Base-by-base conservation (phyloP, 768 basidiomycete genomes). In the Sporobolomyces phaffii region DNA sequence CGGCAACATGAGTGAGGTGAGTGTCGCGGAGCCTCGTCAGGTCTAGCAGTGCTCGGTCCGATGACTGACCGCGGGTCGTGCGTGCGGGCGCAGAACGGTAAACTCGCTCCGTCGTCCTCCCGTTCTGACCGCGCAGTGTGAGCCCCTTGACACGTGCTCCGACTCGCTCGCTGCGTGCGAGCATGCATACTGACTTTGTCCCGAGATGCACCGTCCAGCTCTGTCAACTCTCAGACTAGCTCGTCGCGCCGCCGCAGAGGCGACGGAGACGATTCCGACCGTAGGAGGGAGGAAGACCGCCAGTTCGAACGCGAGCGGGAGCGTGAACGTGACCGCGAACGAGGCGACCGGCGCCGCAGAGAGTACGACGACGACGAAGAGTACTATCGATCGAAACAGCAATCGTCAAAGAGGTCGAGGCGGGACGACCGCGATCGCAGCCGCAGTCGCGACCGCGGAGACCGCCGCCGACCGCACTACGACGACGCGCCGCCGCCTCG, bases 251-350 rank as follows among this genome's bases (percentile, higher is more conserved):
- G 49, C 33, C 26, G 60, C 18, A 31, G 41, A 14, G 48, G 54
- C 5, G 62, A 14, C 1, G 52, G 48, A 2, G 53, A 56, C 17
- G 47, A 34, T 1, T 79, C 78, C 57, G 79, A 64, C 22, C 52
- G 56, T 8, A 63, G 67, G 24, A 45, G 66, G 2, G 73, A 72
- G 20, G 60, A 54, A 29, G 69, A 74, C 54, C 66, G 69, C 59
- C 66, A 70, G 47, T 66, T 69, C 31, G 73, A 74, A 34, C 70
- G 73, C 48, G 68, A 53, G 2, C 53, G 73, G 6, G 84, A 84
- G 62, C 80, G 82, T 57, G 84, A 87, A 59, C 76, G 76, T 69
- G 87, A 87, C 77, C 82, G 87, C 80, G 31, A 87, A 89, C 58
- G 84, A 87, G n/a, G 40, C 14, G 70, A 68, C 20, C 57, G 54